phyloP scores from a whole-genome alignment of 495 filamentous ascomycete genomes.

The Chaetomium tenue region DNA sequence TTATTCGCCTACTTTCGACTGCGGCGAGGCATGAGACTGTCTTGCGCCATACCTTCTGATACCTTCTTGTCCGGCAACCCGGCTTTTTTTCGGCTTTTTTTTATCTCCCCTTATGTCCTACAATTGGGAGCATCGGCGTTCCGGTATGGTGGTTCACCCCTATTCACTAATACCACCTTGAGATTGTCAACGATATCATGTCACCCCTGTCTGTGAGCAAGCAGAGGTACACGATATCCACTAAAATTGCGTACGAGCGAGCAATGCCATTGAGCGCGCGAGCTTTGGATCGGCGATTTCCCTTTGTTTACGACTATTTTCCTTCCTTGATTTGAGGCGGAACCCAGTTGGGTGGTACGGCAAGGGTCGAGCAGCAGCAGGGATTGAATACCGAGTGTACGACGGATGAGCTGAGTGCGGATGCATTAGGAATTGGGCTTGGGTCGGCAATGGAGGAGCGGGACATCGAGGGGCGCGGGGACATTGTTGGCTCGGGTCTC shows the following conservation, averaged over 20 bases:
- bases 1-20: constrained; percentile 1
- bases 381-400: constrained; percentile 17
- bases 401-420: constrained; percentile 1
- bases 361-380: background rate
- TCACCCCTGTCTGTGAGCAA: background rate
- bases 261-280: background rate
- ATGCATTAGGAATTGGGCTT: background rate
- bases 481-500: background rate
- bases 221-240: background rate
- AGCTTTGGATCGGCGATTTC: background rate
- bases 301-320: constrained; percentile 16
- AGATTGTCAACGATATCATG: background rate
- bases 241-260: background rate
- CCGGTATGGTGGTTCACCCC: background rate
- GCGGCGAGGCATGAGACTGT: background rate
- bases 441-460: background rate
- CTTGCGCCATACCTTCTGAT: constrained; percentile 1
- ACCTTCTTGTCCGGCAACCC: background rate
- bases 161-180: constrained; percentile 7
- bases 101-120: background rate
- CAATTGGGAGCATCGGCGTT: background rate
- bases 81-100: background rate
- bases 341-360: background rate
- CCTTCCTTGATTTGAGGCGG: constrained; percentile 1
- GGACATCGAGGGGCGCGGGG: constrained; percentile 1